Conservation (phyloP, 1,139 yeast species). For the Taiozyma sp. region DNA sequence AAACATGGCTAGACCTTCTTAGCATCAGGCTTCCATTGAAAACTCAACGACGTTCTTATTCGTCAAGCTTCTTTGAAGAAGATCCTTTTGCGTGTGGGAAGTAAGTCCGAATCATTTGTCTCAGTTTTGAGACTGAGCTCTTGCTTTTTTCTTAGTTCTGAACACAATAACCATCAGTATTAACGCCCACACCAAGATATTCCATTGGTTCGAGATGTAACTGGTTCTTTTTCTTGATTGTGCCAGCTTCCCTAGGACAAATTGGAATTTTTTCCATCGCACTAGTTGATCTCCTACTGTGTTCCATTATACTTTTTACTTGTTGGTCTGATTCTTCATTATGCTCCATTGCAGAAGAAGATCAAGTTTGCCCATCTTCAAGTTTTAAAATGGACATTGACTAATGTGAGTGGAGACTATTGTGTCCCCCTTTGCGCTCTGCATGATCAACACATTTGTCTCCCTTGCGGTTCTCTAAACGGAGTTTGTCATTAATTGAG, state of each 20-base stretch:
- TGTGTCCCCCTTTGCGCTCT: neutral
- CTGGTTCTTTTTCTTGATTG: neutral
- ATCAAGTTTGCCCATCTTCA: neutral
- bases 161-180: neutral
- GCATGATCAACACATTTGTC: neutral
- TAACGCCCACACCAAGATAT: neutral
- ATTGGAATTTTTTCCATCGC: neutral
- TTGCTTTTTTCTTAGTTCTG: neutral
- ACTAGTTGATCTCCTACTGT: neutral
- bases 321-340: neutral
- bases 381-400: neutral
- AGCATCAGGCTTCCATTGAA: neutral
- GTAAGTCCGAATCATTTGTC: neutral
- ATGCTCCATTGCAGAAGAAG: neutral
- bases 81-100: neutral
- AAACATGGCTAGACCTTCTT: neutral
- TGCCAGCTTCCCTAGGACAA: neutral
- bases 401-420: neutral
- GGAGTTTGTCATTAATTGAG: slow-evolving; percentile 23
- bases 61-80: neutral
- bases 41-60: neutral
- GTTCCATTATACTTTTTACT: neutral
- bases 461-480: slow-evolving; percentile 18
- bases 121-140: neutral
- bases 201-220: neutral